Conservation (phyloP, 108 stramenopile genomes). For the Pelagomonas calceolata region DNA sequence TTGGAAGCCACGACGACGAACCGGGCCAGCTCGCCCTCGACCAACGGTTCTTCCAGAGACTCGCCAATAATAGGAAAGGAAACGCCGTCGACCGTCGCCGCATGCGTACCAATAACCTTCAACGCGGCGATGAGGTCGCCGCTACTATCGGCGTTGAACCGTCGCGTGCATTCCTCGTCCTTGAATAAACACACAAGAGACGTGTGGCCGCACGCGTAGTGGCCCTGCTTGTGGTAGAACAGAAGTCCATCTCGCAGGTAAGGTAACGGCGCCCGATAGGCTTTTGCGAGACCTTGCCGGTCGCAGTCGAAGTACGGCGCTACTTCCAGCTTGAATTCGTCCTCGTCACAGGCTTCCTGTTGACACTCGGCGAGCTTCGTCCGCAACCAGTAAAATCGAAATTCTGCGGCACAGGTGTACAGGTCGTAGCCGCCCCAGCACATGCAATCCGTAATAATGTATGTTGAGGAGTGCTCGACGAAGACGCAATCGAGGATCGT, state of each 20-base stretch:
- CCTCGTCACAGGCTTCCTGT: constrained; percentile 12
- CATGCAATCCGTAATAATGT: constrained; percentile 28
- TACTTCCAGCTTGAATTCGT: background rate
- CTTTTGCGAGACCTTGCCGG: constrained; percentile 10
- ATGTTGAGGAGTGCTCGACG: constrained; percentile 18
- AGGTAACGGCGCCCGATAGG: constrained; percentile 16
- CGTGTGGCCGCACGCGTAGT: constrained; percentile 23
- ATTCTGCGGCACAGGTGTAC: constrained; percentile 27
- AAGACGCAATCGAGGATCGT: constrained; percentile 22
- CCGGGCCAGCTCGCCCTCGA: background rate
- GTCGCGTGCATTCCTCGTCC: constrained; percentile 10
- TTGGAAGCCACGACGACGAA: background rate
- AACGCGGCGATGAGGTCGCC: too few relatives aligned
- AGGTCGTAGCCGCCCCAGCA: constrained; percentile 19
- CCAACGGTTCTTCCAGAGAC: background rate
- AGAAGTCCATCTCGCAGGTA: constrained; percentile 26
- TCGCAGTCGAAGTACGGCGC: constrained; percentile 19
- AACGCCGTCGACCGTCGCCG: background rate
- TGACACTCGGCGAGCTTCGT: constrained; percentile 26
- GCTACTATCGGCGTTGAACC: background rate
- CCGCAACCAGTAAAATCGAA: constrained; percentile 20
- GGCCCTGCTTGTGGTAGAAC: constrained; percentile 18
- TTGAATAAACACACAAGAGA: constrained; percentile 24
- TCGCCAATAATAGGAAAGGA: background rate
- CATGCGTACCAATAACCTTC: too few relatives aligned